phyloP scores from a whole-genome alignment of 352 stramenopile genomes.

The Globisporangium canariense region DNA sequence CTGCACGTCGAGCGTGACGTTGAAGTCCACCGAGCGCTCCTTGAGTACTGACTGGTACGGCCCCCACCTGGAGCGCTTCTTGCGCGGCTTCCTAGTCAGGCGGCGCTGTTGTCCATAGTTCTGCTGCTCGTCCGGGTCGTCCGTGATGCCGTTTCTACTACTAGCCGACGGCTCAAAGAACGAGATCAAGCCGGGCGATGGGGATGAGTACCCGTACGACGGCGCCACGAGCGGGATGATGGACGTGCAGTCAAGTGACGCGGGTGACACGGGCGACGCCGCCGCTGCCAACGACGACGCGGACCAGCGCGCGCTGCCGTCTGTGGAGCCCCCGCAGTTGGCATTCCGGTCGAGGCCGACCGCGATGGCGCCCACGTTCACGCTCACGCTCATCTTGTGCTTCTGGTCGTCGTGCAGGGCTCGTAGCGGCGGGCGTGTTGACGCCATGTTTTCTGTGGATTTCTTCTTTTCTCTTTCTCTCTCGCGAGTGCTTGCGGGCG shows the following conservation, averaged over 20 bases:
- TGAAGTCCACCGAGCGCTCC: constrained; percentile 24
- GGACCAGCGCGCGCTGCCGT: not conserved
- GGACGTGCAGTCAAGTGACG: not conserved
- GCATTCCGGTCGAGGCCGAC: not conserved
- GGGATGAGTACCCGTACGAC: constrained; percentile 1
- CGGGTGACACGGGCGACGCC: not conserved
- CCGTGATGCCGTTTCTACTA: not conserved
- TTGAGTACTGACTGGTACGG: constrained; percentile 20
- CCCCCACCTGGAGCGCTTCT: constrained; percentile 14
- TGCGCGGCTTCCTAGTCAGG: constrained; percentile 17
- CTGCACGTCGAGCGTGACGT: constrained; percentile 32
- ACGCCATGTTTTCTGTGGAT: not conserved
- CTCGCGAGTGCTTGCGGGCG: constrained; percentile 7
- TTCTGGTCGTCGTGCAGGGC: constrained; percentile 3
- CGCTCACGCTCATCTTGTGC: not conserved
- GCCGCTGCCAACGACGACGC: not conserved
- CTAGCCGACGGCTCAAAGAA: constrained; percentile 8
- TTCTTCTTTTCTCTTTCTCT: not conserved
- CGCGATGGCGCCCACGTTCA: not conserved
- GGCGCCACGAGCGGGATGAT: constrained; percentile 12
- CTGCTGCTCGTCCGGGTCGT: constrained; percentile 27
- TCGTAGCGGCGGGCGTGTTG: not conserved
- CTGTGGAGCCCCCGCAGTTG: not conserved
- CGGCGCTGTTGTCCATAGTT: constrained; percentile 17
- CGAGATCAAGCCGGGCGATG: constrained; percentile 7